Conservation (phyloP, 2,329 filamentous ascomycete species). For the Pyrenophora tritici-repentis region DNA sequence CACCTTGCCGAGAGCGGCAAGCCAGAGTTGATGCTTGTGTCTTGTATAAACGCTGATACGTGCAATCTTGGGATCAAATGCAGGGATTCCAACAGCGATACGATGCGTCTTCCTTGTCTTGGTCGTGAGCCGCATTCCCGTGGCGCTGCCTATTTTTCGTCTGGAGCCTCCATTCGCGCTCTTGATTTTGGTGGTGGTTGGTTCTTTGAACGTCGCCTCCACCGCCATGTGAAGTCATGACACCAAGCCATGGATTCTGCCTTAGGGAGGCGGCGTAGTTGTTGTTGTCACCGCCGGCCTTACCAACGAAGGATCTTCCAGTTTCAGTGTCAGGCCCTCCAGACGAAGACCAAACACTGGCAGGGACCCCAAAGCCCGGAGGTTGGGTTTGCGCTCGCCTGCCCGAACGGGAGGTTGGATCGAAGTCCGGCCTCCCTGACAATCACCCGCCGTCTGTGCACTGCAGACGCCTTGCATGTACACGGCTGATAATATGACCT, state of each 20-base stretch:
- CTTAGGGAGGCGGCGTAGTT: slow-evolving; percentile 14
- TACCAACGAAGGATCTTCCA: slow-evolving; percentile 4
- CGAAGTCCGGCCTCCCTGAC: slow-evolving; percentile 16
- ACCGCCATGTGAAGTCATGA: slow-evolving; percentile 12
- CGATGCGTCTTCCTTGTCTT: slow-evolving; percentile 20
- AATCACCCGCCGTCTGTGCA: slow-evolving; percentile 29
- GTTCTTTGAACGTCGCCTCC: slow-evolving; percentile 24
- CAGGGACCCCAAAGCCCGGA: slow-evolving; percentile 8
- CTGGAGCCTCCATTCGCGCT: slow-evolving; percentile 40
- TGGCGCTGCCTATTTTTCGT: slow-evolving; percentile 28
- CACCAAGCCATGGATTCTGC: slow-evolving; percentile 18
- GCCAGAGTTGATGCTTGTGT: slow-evolving; percentile 34
- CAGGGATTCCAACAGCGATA: slow-evolving; percentile 20
- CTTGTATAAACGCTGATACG: slow-evolving; percentile 39
- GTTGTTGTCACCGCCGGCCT: background rate
- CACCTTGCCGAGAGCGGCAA: slow-evolving; percentile 29
- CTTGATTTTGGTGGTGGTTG: slow-evolving; percentile 18
- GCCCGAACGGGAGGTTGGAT: slow-evolving; percentile 24
- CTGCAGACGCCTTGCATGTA: slow-evolving; percentile 27
- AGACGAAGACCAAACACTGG: slow-evolving; percentile 17
- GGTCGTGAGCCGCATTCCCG: slow-evolving; percentile 38
- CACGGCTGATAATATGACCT: slow-evolving; percentile 35
- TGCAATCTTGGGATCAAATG: slow-evolving; percentile 22
- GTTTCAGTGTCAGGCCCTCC: slow-evolving; percentile 15
- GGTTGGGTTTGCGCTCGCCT: slow-evolving; percentile 18